A percentile compares a stretch with the other conserved stretches of the same genome.
Evolutionary conservation across 2,329 filamentous ascomycete genomes (phyloP).

Genomic region (Apiospora kogelbergensis): DNA sequence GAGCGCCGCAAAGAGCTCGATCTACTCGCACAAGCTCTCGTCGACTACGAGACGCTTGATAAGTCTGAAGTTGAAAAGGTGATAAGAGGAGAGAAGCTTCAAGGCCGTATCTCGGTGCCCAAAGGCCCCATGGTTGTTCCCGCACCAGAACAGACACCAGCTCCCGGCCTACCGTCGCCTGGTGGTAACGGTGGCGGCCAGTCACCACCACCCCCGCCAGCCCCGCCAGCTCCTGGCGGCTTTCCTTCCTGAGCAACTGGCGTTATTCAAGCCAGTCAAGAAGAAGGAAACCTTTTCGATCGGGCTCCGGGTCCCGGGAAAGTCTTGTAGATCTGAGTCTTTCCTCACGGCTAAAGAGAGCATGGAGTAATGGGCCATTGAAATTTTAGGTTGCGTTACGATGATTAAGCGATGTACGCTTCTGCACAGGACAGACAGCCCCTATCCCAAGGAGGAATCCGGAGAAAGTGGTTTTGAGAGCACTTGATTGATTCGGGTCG

Average conservation of each 20-base stretch:
- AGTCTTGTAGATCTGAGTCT: not conserved
- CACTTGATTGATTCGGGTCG: not conserved
- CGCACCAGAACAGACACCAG: conserved; percentile 28
- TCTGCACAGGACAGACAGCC: not conserved
- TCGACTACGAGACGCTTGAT: conserved; percentile 92
- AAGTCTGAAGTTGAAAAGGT: conserved; percentile 89
- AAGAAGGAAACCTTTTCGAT: not conserved
- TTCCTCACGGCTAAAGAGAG: conserved; percentile 1
- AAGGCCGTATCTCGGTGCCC: conserved; percentile 63
- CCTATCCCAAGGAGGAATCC: not conserved
- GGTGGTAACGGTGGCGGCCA: conserved; percentile 13
- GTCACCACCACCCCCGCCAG: conserved; percentile 18
- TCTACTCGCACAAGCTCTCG: conserved; percentile 79
- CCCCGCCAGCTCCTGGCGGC: conserved; percentile 6
- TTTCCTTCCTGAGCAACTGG: conserved; percentile 3
- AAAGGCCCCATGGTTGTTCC: conserved; percentile 69
- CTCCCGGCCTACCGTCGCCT: conserved; percentile 22
- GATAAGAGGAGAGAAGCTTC: conserved; percentile 79
- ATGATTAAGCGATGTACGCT: not conserved
- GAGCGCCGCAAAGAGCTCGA: conserved; percentile 83
- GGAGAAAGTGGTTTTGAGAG: not conserved
- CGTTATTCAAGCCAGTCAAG: not conserved
- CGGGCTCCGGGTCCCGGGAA: not conserved
- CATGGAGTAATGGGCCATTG: not conserved
- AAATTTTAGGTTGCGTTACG: not conserved